phyloP scores from a whole-genome alignment of 192 early-diverging fungal genomes.

The Geranomyces variabilis region DNA sequence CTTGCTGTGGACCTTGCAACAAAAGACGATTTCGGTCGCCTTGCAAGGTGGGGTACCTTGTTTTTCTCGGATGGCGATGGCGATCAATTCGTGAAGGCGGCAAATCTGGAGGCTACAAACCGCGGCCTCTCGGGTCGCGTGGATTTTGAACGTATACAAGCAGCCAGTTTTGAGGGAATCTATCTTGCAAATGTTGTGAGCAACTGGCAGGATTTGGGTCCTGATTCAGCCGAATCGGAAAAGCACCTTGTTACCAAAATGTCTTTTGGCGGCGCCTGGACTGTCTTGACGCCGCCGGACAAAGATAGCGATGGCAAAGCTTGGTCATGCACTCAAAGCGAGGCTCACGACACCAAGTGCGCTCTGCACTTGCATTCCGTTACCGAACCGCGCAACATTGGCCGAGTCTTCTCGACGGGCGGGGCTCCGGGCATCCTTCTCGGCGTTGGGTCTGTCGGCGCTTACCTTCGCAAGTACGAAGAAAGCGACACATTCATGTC shows the following conservation, averaged over 20 bases:
- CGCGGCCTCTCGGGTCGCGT: slow-evolving; percentile 75
- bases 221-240: slow-evolving; percentile 31
- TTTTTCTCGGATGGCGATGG: slow-evolving; percentile 89
- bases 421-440: slow-evolving; percentile 83
- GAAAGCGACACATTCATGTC: slow-evolving; percentile 82
- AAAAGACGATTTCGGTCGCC: slow-evolving; percentile 51
- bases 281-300: slow-evolving; percentile 65
- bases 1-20: slow-evolving; percentile 63
- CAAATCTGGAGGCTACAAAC: slow-evolving; percentile 75
- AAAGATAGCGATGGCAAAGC: slow-evolving; percentile 57
- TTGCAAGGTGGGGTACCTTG: slow-evolving; percentile 65
- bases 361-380: slow-evolving; percentile 86
- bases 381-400: slow-evolving; percentile 67
- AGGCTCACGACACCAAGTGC: slow-evolving; percentile 53
- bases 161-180: slow-evolving; percentile 71
- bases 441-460: slow-evolving; percentile 88
- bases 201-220: slow-evolving; percentile 72
- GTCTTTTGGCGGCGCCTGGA: slow-evolving; percentile 92
- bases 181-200: slow-evolving; percentile 82
- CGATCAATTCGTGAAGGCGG: slow-evolving; percentile 75
- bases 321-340: slow-evolving; percentile 58
- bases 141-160: slow-evolving; percentile 88
- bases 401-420: slow-evolving; percentile 72
- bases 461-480: slow-evolving; percentile 67
- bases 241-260: slow-evolving; percentile 75